Percentiles rank a stretch among this genome's conserved stretches.
These are phyloP conservation scores for Chlorella ohadii DNA, from an alignment of 139 green algal genomes.

Conservation along the genomic window DNA sequence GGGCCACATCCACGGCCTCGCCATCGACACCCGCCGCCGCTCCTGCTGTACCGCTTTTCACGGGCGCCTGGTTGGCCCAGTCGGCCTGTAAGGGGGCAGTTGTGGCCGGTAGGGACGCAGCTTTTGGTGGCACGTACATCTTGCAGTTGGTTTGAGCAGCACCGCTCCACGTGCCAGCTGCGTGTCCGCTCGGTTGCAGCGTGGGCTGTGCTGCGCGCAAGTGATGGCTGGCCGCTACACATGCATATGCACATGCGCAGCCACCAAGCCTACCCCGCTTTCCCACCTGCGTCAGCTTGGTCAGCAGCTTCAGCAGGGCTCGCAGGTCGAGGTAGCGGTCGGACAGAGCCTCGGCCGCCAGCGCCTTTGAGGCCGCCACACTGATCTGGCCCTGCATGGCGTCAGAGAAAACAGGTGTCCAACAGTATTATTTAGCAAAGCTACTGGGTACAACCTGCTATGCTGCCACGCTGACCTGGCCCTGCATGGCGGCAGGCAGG, in stretches of 20 bases:
- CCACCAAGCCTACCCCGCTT: too few relatives aligned
- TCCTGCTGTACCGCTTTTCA: background rate
- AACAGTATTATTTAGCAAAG: too few relatives aligned
- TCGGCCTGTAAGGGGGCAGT: slow-evolving; percentile 21
- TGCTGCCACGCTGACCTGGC: background rate
- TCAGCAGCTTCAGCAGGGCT: slow-evolving; percentile 86
- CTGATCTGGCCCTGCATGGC: slow-evolving; percentile 29
- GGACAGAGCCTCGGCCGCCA: slow-evolving; percentile 39
- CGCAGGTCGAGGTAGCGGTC: slow-evolving; percentile 77
- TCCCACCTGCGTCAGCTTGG: slow-evolving; percentile 74
- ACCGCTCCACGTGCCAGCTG: too few relatives aligned
- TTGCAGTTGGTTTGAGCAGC: too few relatives aligned
- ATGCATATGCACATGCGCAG: too few relatives aligned
- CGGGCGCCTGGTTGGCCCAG: slow-evolving; percentile 25
- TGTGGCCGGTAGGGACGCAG: too few relatives aligned
- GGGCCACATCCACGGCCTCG: background rate
- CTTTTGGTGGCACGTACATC: too few relatives aligned
- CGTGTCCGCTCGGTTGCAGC: too few relatives aligned
- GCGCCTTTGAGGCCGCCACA: slow-evolving; percentile 36
- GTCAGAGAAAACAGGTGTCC: too few relatives aligned
- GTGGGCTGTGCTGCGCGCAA: too few relatives aligned
- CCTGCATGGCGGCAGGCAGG: too few relatives aligned
- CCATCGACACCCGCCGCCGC: background rate
- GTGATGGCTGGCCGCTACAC: too few relatives aligned
- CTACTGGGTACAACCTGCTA: background rate